Conservation (phyloP, 169 alveolate species). For the Plasmodium coatneyi region DNA sequence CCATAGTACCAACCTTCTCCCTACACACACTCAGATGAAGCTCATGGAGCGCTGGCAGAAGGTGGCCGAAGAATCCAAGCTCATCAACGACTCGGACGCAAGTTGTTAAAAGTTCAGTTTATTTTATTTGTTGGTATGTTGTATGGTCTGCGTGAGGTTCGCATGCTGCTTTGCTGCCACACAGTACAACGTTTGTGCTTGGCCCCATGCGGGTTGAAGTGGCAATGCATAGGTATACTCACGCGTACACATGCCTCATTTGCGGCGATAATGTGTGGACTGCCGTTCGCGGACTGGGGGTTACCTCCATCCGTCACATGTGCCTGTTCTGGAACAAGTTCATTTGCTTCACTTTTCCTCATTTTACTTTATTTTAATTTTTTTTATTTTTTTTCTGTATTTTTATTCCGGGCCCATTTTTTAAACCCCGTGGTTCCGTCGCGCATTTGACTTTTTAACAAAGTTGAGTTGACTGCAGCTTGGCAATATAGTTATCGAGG, state of each 20-base stretch:
- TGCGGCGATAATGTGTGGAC: not conserved
- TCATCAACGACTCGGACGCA: constrained; percentile 16
- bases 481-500: not conserved
- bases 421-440: not conserved
- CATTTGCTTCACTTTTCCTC: not conserved
- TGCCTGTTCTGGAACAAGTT: not conserved
- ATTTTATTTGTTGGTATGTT: not conserved
- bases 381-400: not conserved
- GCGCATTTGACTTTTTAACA: not conserved
- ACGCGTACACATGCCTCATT: not conserved
- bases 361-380: not conserved
- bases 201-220: not conserved
- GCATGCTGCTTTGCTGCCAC: not conserved
- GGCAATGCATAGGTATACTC: not conserved
- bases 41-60: constrained; percentile 35
- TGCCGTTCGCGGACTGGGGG: not conserved
- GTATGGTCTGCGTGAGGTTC: not conserved
- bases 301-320: not conserved
- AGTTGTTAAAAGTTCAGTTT: not conserved
- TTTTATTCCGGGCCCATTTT: not conserved
- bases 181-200: not conserved
- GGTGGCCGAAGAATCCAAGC: constrained; percentile 46
- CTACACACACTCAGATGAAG: constrained; percentile 4
- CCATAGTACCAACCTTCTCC: not conserved
- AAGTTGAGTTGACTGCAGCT: not conserved